Conservation (phyloP, 2,329 filamentous ascomycete genomes). For the Clonostachys chloroleuca region DNA sequence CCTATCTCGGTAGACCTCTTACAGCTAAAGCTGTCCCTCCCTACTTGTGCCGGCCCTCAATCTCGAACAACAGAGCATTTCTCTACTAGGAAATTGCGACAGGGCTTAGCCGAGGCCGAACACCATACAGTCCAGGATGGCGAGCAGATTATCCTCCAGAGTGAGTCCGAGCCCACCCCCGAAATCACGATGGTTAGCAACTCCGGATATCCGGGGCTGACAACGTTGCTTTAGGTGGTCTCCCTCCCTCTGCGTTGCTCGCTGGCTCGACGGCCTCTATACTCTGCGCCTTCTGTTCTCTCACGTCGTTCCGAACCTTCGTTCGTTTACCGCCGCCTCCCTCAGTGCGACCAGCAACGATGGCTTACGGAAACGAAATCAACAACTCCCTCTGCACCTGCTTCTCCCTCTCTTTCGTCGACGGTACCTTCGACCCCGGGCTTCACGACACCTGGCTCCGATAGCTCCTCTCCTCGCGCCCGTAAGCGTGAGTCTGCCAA, state of each 20-base stretch:
- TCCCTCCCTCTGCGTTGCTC: no score
- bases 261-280: no score
- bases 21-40: neutral
- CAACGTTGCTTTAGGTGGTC: no score
- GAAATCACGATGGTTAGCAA: neutral
- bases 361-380: neutral
- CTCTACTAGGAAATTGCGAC: neutral
- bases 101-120: no score
- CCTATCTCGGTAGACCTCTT: slow-evolving; percentile 1
- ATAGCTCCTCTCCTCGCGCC: neutral
- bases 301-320: neutral
- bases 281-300: neutral
- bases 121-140: no score
- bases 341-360: neutral
- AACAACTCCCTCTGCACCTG: no score
- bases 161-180: neutral
- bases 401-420: neutral
- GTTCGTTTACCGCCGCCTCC: neutral
- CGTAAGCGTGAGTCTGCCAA: slow-evolving; percentile 15
- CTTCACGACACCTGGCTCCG: neutral
- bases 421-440: neutral
- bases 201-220: neutral
- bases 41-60: neutral
- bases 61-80: neutral
- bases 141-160: neutral